These are phyloP conservation scores for Aspergillus hiratsukae DNA, from an alignment of 2,329 filamentous ascomycete species.

Conservation along the genomic window DNA sequence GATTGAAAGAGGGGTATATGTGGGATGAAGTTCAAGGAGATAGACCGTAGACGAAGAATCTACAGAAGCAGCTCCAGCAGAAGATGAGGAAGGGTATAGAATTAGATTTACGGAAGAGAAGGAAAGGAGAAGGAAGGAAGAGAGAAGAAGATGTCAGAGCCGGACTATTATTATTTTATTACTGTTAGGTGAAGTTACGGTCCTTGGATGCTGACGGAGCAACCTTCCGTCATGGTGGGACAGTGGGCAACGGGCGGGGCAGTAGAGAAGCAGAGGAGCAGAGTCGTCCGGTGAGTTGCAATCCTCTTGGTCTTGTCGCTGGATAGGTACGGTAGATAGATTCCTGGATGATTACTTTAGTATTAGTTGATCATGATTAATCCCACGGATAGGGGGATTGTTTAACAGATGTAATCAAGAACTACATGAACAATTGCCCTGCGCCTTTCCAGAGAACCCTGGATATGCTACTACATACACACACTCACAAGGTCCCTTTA, in stretches of 20 bases:
- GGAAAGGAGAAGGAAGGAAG: constrained; percentile 18
- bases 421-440: not conserved
- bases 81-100: constrained; percentile 10
- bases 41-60: constrained; percentile 1
- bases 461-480: no score
- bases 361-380: not conserved
- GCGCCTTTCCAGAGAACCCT: not conserved
- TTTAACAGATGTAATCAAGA: not conserved
- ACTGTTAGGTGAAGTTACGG: not conserved
- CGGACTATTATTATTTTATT: constrained; percentile 8
- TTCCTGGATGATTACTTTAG: not conserved
- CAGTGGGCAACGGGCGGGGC: constrained; percentile 15
- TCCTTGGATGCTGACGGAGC: constrained; percentile 28
- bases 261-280: constrained; percentile 24
- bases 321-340: not conserved
- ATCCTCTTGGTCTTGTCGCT: not conserved
- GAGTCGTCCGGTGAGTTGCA: constrained; percentile 31
- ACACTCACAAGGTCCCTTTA: not conserved
- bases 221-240: constrained; percentile 35
- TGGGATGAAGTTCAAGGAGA: constrained; percentile 12
- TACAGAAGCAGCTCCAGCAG: not conserved
- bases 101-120: constrained; percentile 12
- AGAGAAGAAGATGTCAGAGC: constrained; percentile 19
- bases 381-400: not conserved
- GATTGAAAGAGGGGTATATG: constrained; percentile 8